A percentile compares a stretch with the other conserved stretches of the same genome.
phyloP scores from a whole-genome alignment of 2,329 filamentous ascomycete species.

The Colletotrichum sp. region DNA sequence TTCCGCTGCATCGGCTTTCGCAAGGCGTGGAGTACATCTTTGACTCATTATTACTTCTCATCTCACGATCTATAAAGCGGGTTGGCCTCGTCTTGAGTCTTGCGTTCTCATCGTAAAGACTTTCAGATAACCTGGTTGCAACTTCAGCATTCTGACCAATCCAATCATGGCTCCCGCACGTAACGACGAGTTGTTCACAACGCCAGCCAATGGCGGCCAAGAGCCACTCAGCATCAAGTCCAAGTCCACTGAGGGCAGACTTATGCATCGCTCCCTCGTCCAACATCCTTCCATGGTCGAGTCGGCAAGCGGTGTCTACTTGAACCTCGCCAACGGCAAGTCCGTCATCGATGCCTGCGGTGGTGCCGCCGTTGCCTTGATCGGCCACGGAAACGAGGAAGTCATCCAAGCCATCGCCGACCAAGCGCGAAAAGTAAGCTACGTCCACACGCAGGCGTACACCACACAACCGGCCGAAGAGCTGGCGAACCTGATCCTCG shows the following conservation, averaged over 20 bases:
- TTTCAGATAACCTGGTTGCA: background rate
- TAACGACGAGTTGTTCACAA: conserved; percentile 10
- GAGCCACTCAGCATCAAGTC: background rate
- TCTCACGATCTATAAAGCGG: background rate
- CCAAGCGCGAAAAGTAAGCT: conserved; percentile 32
- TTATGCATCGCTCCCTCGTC: conserved; percentile 40
- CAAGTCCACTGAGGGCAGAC: conserved; percentile 8
- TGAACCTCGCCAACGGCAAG: conserved; percentile 37
- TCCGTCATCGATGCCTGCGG: conserved; percentile 39
- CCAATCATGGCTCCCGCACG: conserved; percentile 23
- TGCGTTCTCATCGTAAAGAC: no score
- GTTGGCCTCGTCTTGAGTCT: background rate
- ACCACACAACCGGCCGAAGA: conserved; percentile 50
- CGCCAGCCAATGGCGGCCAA: background rate
- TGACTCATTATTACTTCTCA: background rate
- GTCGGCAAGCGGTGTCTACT: conserved; percentile 44
- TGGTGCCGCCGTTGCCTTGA: conserved; percentile 37
- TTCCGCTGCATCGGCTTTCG: background rate
- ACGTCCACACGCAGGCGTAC: conserved; percentile 30
- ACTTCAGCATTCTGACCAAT: background rate
- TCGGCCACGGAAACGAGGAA: conserved; percentile 34
- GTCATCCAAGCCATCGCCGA: conserved; percentile 32
- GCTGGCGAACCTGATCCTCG: conserved; percentile 27
- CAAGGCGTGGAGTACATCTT: background rate
- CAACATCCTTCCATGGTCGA: conserved; percentile 38